Conservation (phyloP, 441 rosid species). For the Cnidoscolus chayamansa region DNA sequence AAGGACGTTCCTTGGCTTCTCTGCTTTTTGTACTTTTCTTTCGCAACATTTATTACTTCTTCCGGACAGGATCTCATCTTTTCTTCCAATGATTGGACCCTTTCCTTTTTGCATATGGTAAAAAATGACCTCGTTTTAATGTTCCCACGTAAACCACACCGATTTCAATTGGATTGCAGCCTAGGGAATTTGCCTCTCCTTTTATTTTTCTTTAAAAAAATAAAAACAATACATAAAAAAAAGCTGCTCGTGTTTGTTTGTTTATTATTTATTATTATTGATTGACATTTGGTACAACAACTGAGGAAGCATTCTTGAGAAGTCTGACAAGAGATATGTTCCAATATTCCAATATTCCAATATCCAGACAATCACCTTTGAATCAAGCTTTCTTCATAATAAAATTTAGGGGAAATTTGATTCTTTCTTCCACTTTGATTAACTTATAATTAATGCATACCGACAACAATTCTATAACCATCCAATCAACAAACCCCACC, state of each 20-base stretch:
- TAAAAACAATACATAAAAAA: too few relatives aligned
- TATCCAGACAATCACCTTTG: neutral
- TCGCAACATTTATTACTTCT: neutral
- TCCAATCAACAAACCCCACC: neutral
- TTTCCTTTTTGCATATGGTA: neutral
- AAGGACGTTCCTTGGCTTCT: neutral
- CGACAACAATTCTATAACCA: neutral
- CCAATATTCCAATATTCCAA: neutral
- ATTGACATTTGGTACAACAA: neutral
- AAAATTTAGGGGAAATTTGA: neutral
- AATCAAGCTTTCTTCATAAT: neutral
- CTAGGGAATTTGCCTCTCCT: neutral
- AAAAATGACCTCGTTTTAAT: conserved; percentile 1
- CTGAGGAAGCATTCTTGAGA: neutral
- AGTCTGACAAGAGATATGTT: conserved; percentile 4
- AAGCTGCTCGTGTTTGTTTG: too few relatives aligned
- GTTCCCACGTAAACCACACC: neutral
- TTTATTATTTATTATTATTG: neutral
- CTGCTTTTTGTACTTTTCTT: neutral
- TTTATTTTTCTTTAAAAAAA: too few relatives aligned
- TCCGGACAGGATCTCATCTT: conserved; percentile 3
- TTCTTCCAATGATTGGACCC: conserved; percentile 2
- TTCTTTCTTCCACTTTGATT: neutral
- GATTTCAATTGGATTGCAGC: neutral
- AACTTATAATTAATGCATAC: neutral